These are phyloP conservation scores for Teratosphaeriaceae sp. DNA, from an alignment of 2,329 filamentous ascomycete species.

Conservation along the genomic window DNA sequence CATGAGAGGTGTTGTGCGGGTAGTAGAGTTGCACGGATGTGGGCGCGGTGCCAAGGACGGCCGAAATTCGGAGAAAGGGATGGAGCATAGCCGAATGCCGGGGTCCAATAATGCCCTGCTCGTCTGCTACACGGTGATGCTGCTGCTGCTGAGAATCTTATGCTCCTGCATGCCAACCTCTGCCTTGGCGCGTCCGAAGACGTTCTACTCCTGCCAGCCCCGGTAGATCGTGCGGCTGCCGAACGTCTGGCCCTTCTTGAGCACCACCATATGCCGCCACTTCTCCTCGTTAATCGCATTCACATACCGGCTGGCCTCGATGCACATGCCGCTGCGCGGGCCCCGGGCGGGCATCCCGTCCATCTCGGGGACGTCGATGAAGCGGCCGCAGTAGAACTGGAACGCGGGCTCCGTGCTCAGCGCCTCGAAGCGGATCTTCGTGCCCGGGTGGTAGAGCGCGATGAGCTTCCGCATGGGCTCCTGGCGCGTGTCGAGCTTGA, in stretches of 20 bases:
- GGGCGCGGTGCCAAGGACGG: no score
- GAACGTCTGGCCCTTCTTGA: slow-evolving; percentile 81
- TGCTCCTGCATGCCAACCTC: not conserved
- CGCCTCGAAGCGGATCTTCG: slow-evolving; percentile 76
- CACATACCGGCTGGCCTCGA: slow-evolving; percentile 86
- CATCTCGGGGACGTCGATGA: slow-evolving; percentile 66
- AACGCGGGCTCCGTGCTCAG: slow-evolving; percentile 90
- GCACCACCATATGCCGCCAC: slow-evolving; percentile 70
- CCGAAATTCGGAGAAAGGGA: no score
- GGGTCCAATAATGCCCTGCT: no score
- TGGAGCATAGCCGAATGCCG: no score
- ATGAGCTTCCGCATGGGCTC: slow-evolving; percentile 61
- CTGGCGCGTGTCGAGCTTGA: slow-evolving; percentile 46
- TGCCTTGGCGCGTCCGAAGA: not conserved
- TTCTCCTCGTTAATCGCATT: slow-evolving; percentile 77
- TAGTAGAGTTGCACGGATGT: no score
- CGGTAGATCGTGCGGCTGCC: slow-evolving; percentile 77
- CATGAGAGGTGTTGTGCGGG: no score
- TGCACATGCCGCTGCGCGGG: slow-evolving; percentile 72
- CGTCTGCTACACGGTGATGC: no score
- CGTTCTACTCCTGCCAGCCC: slow-evolving; percentile 63
- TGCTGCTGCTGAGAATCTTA: no score
- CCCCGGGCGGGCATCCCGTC: slow-evolving; percentile 56
- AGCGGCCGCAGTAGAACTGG: slow-evolving; percentile 91
- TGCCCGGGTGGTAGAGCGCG: slow-evolving; percentile 64